Conservation (phyloP, 208 protist species). For the Strigomonas galati region DNA sequence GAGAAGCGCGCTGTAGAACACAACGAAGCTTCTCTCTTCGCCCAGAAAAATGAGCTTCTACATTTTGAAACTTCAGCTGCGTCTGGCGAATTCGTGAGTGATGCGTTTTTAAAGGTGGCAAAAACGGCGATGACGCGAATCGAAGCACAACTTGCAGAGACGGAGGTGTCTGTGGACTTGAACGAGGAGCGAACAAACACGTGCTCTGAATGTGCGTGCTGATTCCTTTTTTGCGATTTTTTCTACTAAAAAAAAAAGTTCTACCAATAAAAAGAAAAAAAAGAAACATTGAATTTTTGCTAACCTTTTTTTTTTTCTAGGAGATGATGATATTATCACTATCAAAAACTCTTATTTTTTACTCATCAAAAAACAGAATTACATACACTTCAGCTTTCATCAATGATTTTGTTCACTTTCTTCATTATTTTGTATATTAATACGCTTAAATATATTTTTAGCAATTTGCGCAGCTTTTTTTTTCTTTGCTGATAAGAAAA, state of each 20-base stretch:
- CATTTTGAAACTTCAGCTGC: slow-evolving; percentile 91
- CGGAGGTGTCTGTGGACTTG: no score
- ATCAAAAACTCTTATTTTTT: no score
- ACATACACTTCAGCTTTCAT: no score
- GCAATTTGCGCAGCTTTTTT: neutral
- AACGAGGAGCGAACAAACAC: no score
- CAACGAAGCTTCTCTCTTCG: slow-evolving; percentile 93
- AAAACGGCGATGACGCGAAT: slow-evolving; percentile 32
- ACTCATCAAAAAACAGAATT: no score
- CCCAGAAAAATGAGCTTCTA: slow-evolving; percentile 87
- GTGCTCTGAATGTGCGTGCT: neutral
- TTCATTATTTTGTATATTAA: no score
- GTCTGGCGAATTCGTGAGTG: slow-evolving; percentile 92
- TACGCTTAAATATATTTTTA: neutral
- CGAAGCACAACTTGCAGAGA: neutral
- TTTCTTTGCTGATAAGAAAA: no score
- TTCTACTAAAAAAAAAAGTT: neutral
- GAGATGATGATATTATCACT: no score
- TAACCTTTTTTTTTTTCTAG: slow-evolving; percentile 8
- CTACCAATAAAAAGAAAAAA: neutral
- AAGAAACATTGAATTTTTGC: neutral
- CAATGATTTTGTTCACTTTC: no score
- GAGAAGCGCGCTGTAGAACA: slow-evolving; percentile 85
- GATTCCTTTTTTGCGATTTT: neutral
- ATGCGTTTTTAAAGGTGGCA: slow-evolving; percentile 90